Percentiles rank a stretch among this genome's conserved stretches.
Evolutionary conservation across 2,329 filamentous ascomycete species (phyloP).

Genomic region (Hypoxylon sp.): DNA sequence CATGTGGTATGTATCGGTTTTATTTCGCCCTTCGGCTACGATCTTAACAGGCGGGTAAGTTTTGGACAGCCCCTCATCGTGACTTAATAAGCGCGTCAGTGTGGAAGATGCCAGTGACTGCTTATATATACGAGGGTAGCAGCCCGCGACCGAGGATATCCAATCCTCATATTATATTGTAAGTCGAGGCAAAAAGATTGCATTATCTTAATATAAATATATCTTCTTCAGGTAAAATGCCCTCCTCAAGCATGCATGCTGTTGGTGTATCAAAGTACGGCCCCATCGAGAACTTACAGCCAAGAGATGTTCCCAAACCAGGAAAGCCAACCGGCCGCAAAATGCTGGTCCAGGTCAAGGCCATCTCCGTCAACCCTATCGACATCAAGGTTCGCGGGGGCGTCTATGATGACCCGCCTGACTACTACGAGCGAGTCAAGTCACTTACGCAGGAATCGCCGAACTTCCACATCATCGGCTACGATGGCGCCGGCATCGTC

Average conservation of each 20-base stretch:
- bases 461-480: conserved; percentile 58
- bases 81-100: conserved; percentile 39
- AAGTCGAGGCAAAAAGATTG: conserved; percentile 9
- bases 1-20: conserved; percentile 13
- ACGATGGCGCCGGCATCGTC: conserved; percentile 59
- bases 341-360: conserved; percentile 44
- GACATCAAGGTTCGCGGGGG: conserved; percentile 55
- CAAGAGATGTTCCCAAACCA: conserved; percentile 39
- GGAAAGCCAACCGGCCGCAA: conserved; percentile 44
- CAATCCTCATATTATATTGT: background rate
- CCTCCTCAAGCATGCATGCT: conserved; percentile 44
- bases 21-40: conserved; percentile 33
- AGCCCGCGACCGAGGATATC: background rate
- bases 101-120: conserved; percentile 3
- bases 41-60: conserved; percentile 2
- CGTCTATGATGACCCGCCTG: conserved; percentile 55
- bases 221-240: conserved; percentile 25
- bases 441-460: conserved; percentile 37
- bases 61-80: conserved; percentile 24
- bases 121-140: conserved; percentile 30
- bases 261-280: conserved; percentile 46
- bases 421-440: conserved; percentile 54
- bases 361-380: conserved; percentile 58
- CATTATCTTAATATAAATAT: conserved; percentile 11
- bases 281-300: conserved; percentile 42